Percentiles rank a stretch among this genome's conserved stretches.
Conservation (phyloP, 805 yeast species). For the Metschnikowia koreensis region DNA sequence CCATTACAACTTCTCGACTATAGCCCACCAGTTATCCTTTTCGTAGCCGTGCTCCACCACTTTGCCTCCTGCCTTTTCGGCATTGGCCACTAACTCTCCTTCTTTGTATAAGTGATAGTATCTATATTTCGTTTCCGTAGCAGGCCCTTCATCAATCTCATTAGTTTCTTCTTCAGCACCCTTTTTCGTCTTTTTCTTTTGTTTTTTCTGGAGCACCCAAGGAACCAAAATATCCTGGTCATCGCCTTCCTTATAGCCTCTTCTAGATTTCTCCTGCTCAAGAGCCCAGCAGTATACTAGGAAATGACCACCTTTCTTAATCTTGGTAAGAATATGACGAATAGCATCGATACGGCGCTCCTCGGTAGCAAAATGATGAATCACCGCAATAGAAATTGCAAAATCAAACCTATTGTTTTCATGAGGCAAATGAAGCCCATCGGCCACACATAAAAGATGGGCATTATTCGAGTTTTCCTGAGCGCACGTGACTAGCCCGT, state of each 20-base stretch:
- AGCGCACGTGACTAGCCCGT: constrained; percentile 68
- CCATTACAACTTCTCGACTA: constrained; percentile 18
- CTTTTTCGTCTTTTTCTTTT: constrained; percentile 35
- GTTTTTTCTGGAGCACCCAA: constrained; percentile 73
- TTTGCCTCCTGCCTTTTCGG: constrained; percentile 64
- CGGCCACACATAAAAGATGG: constrained; percentile 71
- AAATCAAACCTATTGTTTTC: constrained; percentile 55
- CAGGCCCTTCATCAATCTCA: constrained; percentile 16
- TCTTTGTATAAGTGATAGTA: constrained; percentile 83
- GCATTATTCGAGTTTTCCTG: constrained; percentile 32
- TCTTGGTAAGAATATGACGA: constrained; percentile 56
- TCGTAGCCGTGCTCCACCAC: constrained; percentile 81
- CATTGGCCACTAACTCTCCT: constrained; percentile 80
- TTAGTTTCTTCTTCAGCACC: constrained; percentile 39
- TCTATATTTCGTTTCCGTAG: constrained; percentile 63
- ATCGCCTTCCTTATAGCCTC: constrained; percentile 90
- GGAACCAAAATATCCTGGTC: constrained; percentile 94
- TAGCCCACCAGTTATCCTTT: constrained; percentile 88
- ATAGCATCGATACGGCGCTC: constrained; percentile 79
- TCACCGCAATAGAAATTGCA: constrained; percentile 92
- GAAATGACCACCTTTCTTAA: constrained; percentile 62
- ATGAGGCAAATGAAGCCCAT: constrained; percentile 61
- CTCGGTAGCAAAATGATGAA: constrained; percentile 90
- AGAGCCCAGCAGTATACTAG: constrained; percentile 95
- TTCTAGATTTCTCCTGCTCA: constrained; percentile 81